phyloP scores from a whole-genome alignment of 2,329 filamentous ascomycete species.

The Apiospora hydei region DNA sequence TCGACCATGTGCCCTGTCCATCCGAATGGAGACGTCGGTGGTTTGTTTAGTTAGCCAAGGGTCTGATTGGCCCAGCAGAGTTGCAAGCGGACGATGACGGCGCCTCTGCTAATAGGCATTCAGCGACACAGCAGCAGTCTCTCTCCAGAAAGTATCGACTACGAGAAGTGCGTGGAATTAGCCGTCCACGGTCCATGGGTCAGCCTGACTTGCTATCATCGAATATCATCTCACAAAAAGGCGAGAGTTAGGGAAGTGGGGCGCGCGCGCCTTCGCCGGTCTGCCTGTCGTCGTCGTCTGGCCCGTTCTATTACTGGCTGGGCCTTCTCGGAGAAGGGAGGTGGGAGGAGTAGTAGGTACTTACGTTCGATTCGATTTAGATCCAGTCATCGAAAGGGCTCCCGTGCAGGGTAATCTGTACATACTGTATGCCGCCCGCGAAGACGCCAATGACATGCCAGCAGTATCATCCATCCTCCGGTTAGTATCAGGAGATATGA shows the following conservation, averaged over 20 bases:
- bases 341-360: background rate
- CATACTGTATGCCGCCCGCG: slow-evolving; percentile 4
- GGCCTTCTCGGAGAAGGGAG: background rate
- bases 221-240: slow-evolving; percentile 4
- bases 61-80: background rate
- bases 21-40: slow-evolving; percentile 18
- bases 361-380: slow-evolving; percentile 6
- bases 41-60: slow-evolving; percentile 6
- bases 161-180: slow-evolving; percentile 6
- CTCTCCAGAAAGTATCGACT: background rate
- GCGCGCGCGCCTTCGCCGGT: slow-evolving; percentile 3
- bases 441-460: background rate
- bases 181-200: slow-evolving; percentile 1
- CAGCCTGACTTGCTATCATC: background rate
- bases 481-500: background rate
- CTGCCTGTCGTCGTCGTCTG: background rate
- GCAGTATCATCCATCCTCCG: background rate
- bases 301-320: background rate
- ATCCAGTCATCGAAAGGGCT: background rate
- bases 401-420: background rate
- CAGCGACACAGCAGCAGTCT: background rate
- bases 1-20: background rate
- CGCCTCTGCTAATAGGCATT: background rate
- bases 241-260: background rate
- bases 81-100: slow-evolving; percentile 1